Conservation (phyloP, 208 protist species). For the Acanthamoeba sp. region DNA sequence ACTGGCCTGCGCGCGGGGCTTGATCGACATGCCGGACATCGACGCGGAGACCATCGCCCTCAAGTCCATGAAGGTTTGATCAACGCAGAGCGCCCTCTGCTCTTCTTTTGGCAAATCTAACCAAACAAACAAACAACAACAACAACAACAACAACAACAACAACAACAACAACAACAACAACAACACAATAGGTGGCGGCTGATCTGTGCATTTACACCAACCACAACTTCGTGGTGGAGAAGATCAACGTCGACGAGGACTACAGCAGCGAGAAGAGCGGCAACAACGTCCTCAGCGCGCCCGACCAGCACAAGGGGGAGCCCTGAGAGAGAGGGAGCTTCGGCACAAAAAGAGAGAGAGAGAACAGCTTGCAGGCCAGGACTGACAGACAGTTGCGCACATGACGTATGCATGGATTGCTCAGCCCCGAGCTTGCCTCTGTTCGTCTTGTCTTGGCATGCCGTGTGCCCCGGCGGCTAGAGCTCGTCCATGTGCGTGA, state of each 20-base stretch:
- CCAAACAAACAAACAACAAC: no score
- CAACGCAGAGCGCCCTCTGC: not conserved
- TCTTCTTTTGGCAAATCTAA: not conserved
- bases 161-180: not conserved
- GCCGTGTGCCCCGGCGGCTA: no score
- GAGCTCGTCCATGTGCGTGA: not conserved
- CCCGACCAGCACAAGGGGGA: conserved; percentile 7
- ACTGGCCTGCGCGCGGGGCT: conserved; percentile 39
- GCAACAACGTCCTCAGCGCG: not conserved
- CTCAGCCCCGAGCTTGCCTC: no score
- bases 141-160: no score
- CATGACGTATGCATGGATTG: no score
- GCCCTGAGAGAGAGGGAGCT: not conserved
- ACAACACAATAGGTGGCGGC: conserved; percentile 9
- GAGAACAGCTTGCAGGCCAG: no score
- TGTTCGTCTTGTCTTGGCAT: no score
- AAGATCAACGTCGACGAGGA: conserved; percentile 24
- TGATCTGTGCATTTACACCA: conserved; percentile 70
- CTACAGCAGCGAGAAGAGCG: not conserved
- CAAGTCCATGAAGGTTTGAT: conserved; percentile 21
- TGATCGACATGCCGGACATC: conserved; percentile 63
- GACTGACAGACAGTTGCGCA: no score
- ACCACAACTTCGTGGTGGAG: conserved; percentile 69
- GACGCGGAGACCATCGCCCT: conserved; percentile 46
- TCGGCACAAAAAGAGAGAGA: no score